phyloP scores from a whole-genome alignment of 2,329 filamentous ascomycete species.

The Colletotrichum sp. region DNA sequence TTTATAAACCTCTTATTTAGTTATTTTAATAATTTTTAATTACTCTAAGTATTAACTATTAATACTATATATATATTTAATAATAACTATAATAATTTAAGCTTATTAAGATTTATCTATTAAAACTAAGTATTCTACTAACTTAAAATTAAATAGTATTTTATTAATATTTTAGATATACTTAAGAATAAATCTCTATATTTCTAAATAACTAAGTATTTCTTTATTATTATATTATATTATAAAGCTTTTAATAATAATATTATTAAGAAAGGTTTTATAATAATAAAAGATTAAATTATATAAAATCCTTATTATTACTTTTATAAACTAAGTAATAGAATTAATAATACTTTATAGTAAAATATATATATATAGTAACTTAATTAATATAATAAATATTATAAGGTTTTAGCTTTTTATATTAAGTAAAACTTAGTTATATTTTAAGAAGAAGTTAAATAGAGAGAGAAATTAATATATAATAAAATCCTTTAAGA shows the following conservation, averaged over 20 bases:
- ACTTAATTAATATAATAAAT: neutral
- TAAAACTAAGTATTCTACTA: neutral
- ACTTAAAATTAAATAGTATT: neutral
- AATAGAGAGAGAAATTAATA: too few relatives aligned
- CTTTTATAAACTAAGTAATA: neutral
- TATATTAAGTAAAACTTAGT: neutral
- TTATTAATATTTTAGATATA: neutral
- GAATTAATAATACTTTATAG: neutral
- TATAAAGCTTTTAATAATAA: neutral
- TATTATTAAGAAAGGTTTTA: neutral
- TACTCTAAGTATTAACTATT: neutral
- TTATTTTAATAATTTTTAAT: neutral
- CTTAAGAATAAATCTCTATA: neutral
- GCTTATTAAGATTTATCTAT: neutral
- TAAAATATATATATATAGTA: neutral
- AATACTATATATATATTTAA: neutral
- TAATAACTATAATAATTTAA: neutral
- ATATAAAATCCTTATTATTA: neutral
- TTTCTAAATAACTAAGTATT: accelerated
- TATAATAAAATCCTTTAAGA: too few relatives aligned
- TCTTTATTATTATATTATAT: neutral
- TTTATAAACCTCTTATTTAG: neutral
- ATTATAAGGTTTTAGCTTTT: neutral
- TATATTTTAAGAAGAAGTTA: too few relatives aligned
- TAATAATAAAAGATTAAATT: neutral